These are phyloP conservation scores for Teunomyces atbi DNA, from an alignment of 805 yeast genomes.

Conservation along the genomic window DNA sequence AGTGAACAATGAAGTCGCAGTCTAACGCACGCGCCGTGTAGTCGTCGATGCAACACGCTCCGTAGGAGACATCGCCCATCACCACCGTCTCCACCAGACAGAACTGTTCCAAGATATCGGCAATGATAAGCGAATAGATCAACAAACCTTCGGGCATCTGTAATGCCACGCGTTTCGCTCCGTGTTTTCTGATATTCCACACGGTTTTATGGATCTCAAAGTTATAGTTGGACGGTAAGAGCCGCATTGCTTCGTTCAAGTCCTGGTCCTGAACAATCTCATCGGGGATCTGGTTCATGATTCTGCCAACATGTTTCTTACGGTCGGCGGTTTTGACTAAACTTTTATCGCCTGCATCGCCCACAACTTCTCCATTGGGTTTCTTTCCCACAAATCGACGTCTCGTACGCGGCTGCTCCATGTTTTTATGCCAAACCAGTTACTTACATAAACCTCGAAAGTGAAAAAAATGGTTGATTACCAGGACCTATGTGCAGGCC, in stretches of 20 bases:
- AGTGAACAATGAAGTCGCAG: slow-evolving; percentile 93
- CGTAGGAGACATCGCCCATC: slow-evolving; percentile 98
- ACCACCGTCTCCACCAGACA: slow-evolving; percentile 84
- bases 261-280: slow-evolving; percentile 80
- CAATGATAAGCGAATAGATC: slow-evolving; percentile 82
- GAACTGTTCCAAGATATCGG: slow-evolving; percentile 91
- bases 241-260: slow-evolving; percentile 75
- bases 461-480: background rate
- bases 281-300: slow-evolving; percentile 83
- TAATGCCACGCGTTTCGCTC: slow-evolving; percentile 81
- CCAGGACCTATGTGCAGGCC: slow-evolving; percentile 1
- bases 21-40: slow-evolving; percentile 89
- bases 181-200: slow-evolving; percentile 79
- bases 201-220: slow-evolving; percentile 95
- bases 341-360: slow-evolving; percentile 9
- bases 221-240: slow-evolving; percentile 88
- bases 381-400: slow-evolving; percentile 63
- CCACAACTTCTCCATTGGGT: slow-evolving; percentile 14
- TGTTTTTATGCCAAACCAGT: too few relatives aligned
- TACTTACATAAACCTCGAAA: background rate
- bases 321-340: slow-evolving; percentile 12
- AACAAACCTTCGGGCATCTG: slow-evolving; percentile 98
- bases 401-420: slow-evolving; percentile 17
- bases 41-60: slow-evolving; percentile 98
- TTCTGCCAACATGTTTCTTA: slow-evolving; percentile 48